Evolutionary conservation across 2,329 filamentous ascomycete species (phyloP).

Genomic region (Sporothrix phasma): DNA sequence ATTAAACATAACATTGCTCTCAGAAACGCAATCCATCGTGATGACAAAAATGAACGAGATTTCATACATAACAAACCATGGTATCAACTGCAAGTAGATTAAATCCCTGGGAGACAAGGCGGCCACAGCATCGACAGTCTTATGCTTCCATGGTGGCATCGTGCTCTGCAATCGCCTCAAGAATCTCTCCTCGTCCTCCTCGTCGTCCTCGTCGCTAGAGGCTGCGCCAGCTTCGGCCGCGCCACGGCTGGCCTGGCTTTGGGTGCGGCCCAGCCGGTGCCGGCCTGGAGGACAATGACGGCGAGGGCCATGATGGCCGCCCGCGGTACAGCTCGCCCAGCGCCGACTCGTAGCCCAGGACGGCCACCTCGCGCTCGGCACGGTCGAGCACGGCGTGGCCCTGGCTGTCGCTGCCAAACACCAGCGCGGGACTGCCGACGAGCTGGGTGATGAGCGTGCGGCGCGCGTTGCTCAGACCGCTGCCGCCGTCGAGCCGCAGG

Average conservation of each 20-base stretch:
- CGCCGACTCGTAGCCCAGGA: slow-evolving; percentile 38
- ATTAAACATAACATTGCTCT: too few species aligned
- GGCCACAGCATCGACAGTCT: background rate
- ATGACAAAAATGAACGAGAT: background rate
- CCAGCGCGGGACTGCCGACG: slow-evolving; percentile 41
- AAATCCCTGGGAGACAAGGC: too few species aligned
- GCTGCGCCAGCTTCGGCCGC: background rate
- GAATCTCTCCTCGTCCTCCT: slow-evolving; percentile 26
- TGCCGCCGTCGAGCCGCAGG: slow-evolving; percentile 33
- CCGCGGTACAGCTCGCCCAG: slow-evolving; percentile 37
- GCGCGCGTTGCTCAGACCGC: slow-evolving; percentile 27
- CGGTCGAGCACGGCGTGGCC: slow-evolving; percentile 24
- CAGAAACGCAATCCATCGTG: background rate
- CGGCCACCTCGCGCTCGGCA: slow-evolving; percentile 36
- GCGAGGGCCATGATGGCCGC: slow-evolving; percentile 35
- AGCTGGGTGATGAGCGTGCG: slow-evolving; percentile 36
- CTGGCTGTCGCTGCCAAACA: slow-evolving; percentile 31
- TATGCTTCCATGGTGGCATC: slow-evolving; percentile 26
- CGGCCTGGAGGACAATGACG: slow-evolving; percentile 39
- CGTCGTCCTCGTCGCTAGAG: slow-evolving; percentile 37
- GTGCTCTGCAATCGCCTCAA: slow-evolving; percentile 26
- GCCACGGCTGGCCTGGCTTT: slow-evolving; percentile 5
- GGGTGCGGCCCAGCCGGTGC: slow-evolving; percentile 41
- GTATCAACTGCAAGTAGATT: background rate
- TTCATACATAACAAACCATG: background rate